Conservation (phyloP, 768 basidiomycete species). For the Tephrocybe sp. region DNA sequence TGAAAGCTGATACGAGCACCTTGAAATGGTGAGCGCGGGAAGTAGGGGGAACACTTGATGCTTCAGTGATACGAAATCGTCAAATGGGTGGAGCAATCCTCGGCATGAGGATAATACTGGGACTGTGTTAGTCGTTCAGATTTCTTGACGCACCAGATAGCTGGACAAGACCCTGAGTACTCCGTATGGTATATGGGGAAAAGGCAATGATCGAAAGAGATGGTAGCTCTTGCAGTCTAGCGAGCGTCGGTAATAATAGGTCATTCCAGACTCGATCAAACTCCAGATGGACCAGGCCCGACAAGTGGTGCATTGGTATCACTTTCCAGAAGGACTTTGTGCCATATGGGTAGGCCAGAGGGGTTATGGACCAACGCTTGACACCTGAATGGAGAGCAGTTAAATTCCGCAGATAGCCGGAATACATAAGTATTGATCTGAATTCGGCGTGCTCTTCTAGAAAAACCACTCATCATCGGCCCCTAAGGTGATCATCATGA, state of each 20-base stretch:
- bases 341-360: neutral
- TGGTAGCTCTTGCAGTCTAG: neutral
- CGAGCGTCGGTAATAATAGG: neutral
- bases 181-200: neutral
- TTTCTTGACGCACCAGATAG: neutral
- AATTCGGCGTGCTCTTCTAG: no score
- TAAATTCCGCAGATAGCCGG: no score
- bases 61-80: neutral
- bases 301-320: neutral
- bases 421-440: no score
- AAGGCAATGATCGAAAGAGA: neutral
- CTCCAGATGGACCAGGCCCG: neutral
- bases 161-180: neutral
- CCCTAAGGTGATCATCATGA: no score
- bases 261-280: neutral
- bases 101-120: no score
- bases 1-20: neutral
- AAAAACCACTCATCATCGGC: no score
- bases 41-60: neutral
- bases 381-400: neutral
- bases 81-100: no score
- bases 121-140: neutral
- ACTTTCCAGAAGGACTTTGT: neutral
- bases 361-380: neutral
- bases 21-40: neutral